These are phyloP conservation scores for Fusarium sarcochroum DNA, from an alignment of 2,329 filamentous ascomycete genomes.

Conservation along the genomic window DNA sequence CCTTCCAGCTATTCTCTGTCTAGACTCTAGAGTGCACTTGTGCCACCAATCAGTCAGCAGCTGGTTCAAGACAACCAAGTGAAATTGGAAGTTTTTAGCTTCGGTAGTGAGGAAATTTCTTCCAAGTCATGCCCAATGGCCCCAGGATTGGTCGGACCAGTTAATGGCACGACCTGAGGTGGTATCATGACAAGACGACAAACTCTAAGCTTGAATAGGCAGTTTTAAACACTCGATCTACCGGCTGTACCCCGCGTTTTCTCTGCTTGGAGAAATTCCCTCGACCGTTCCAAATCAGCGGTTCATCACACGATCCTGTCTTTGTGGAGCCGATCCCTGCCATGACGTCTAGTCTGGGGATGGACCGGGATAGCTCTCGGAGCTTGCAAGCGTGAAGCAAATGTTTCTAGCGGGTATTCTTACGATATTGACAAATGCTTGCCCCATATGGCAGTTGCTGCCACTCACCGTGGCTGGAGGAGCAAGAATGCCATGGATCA, in stretches of 20 bases:
- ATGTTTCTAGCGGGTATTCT: not conserved
- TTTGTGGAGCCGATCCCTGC: slow-evolving; percentile 2
- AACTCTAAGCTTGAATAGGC: not conserved
- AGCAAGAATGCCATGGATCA: not conserved
- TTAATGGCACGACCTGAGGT: not conserved
- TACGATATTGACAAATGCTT: not conserved
- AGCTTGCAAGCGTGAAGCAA: not conserved
- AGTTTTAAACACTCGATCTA: not conserved
- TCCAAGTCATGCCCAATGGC: not conserved
- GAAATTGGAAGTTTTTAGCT: not conserved
- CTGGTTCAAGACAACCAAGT: not conserved
- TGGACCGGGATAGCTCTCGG: not conserved
- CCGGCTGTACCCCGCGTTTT: slow-evolving; percentile 8
- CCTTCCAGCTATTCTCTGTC: too few relatives aligned
- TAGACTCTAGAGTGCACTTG: too few relatives aligned
- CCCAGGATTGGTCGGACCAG: not conserved
- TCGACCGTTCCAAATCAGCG: not conserved
- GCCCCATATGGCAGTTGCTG: slow-evolving; percentile 1
- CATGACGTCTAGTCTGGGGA: slow-evolving; percentile 14
- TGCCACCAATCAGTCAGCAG: too few relatives aligned
- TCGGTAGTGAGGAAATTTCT: not conserved
- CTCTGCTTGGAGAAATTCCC: not conserved
- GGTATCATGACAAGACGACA: not conserved
- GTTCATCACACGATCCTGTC: not conserved
- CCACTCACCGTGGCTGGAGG: not conserved